A percentile compares a stretch with the other conserved stretches of the same genome.
phyloP scores from a whole-genome alignment of 805 yeast genomes.

The Metschnikowia borealis region DNA sequence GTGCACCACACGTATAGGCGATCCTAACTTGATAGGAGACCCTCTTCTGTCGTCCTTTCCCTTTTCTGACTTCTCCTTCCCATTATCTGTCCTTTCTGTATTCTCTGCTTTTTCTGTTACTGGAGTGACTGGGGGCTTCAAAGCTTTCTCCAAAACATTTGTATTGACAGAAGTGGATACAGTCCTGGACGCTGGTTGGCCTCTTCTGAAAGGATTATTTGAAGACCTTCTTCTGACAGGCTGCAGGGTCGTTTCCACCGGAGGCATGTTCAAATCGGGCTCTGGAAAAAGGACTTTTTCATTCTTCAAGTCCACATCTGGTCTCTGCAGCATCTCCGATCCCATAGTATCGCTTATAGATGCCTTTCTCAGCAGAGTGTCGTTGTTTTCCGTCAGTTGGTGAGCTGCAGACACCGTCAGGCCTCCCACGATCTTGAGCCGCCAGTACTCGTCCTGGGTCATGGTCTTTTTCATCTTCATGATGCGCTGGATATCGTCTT shows the following conservation, averaged over 20 bases:
- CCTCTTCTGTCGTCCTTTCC: background rate
- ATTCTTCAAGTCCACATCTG: background rate
- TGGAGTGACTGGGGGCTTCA: too few relatives aligned
- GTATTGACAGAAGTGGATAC: too few relatives aligned
- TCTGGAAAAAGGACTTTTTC: background rate
- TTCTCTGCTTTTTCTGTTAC: too few relatives aligned
- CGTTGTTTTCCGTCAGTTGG: conserved; percentile 17
- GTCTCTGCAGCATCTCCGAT: conserved; percentile 2
- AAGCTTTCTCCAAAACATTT: too few relatives aligned
- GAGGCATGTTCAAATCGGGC: background rate
- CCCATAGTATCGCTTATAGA: conserved; percentile 14
- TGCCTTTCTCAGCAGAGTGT: conserved; percentile 13
- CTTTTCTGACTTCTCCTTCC: background rate
- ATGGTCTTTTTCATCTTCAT: conserved; percentile 31
- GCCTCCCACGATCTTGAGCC: conserved; percentile 28
- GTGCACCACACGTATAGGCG: conserved; percentile 34
- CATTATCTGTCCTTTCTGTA: too few relatives aligned
- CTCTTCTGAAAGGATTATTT: conserved; percentile 4
- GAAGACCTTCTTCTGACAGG: background rate
- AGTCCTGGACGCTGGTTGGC: too few relatives aligned
- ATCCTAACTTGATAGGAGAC: conserved; percentile 36
- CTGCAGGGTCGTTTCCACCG: background rate
- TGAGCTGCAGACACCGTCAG: conserved; percentile 8
- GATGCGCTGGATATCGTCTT: conserved; percentile 40
- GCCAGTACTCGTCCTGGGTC: conserved; percentile 38